Conservation (phyloP, 805 yeast species). For the Pichia gijzeniarum region DNA sequence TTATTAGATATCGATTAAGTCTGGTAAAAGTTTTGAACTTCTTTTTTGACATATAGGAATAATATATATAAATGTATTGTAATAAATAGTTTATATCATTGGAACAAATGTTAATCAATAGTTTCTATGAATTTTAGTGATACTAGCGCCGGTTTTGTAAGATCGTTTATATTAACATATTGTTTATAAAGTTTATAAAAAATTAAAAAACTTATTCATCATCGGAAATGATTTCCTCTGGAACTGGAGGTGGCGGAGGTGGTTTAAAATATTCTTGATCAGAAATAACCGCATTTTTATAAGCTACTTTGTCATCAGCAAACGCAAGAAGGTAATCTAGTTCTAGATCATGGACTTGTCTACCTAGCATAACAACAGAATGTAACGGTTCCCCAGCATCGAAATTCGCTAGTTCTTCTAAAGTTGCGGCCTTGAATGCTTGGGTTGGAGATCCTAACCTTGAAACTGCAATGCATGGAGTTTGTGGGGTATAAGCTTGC, state of each 20-base stretch:
- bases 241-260: constrained; percentile 15
- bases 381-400: constrained; percentile 95
- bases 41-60: not conserved
- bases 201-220: constrained; percentile 15
- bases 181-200: no score
- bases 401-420: constrained; percentile 67
- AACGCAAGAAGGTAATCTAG: constrained; percentile 76
- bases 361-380: constrained; percentile 82
- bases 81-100: not conserved
- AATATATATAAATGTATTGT: not conserved
- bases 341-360: constrained; percentile 92
- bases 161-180: no score
- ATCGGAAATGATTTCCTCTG: constrained; percentile 14
- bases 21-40: not conserved
- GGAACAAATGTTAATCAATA: not conserved
- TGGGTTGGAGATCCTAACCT: constrained; percentile 86
- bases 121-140: not conserved
- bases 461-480: constrained; percentile 92
- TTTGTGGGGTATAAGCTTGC: constrained; percentile 72
- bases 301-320: constrained; percentile 53
- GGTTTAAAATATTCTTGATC: constrained; percentile 65
- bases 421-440: constrained; percentile 76
- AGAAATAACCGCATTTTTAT: constrained; percentile 38
- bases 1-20: constrained; percentile 61
- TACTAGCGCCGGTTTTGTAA: no score